Evolutionary conservation across 2,329 filamentous ascomycete species (phyloP), one percentile per base, ranked within the genome.

Genomic region (Paecilomyces formosus): DNA sequence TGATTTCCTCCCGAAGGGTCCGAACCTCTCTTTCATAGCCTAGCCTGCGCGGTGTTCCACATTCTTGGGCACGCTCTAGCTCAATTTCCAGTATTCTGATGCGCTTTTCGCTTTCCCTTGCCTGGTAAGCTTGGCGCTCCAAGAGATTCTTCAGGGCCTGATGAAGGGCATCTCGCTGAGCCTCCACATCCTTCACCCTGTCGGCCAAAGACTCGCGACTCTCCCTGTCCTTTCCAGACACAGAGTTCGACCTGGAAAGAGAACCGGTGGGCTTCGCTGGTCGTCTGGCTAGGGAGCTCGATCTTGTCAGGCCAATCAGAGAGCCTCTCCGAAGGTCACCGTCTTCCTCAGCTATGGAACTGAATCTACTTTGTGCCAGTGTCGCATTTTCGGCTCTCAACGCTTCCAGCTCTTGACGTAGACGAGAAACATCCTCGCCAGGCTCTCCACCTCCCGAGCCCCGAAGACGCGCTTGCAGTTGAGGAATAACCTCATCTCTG

Each of bases 111-210:
- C 92, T 91, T 64, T 96, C 89, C 52, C 86, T 87, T 64, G 88
- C 89, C 73, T 97, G 90, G 70, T 88, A 83, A 63, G 93, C 88
- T 64, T 97, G 92, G 56, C 94, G 86, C 62, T 92, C 86, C 12
- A 97, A 84, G 15, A 99, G 81, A 61, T 86, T 90, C 77, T 89
- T 92, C 56, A 99, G 79, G 6, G 94, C 91, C 60, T 84, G 85
- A 76, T 97, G 94, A 6, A 99, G 81, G 1, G 93, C 92, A 73
- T 99, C 93, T 53, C 94, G 85, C 76, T 99, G 94, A 51, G 90
- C 87, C 74, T 97, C 93, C 11, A 97, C 87, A 64, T 97, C 93
- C 74, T 96, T 96, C 18, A 96, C 81, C 30, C 89, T 84, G 64
- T 96, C 92, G 1, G 87, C 85, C 15, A 92, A 75, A 11, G 84